These are phyloP conservation scores for Calamus simplicifolius DNA, from an alignment of 176 grass and related monocot genomes.

Conservation along the genomic window DNA sequence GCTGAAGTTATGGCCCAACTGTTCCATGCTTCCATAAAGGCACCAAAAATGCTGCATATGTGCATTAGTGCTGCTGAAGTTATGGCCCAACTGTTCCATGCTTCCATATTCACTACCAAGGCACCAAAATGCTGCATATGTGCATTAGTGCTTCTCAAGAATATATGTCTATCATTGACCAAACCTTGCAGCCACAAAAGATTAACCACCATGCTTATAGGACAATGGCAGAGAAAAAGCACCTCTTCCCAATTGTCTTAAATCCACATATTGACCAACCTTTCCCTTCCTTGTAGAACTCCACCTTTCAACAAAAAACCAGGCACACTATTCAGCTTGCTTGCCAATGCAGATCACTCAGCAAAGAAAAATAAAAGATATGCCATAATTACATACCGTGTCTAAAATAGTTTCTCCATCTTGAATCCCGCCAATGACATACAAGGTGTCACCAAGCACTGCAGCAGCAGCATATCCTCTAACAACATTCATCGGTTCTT, in stretches of 20 bases:
- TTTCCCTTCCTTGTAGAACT: conserved; percentile 44
- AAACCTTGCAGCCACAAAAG: no score
- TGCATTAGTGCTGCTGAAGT: no score
- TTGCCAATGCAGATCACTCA: no score
- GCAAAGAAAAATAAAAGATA: not conserved
- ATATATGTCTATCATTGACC: no score
- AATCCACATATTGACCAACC: conserved; percentile 37
- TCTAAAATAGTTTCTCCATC: conserved; percentile 23
- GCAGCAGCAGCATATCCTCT: conserved; percentile 60
- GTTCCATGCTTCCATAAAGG: no score
- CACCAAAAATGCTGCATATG: no score
- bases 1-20: no score
- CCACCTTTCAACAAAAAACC: conserved; percentile 30
- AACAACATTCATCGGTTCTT: conserved; percentile 26
- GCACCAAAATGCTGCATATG: no score
- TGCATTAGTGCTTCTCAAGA: no score
- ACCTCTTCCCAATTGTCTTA: conserved; percentile 41
- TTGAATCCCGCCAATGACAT: conserved; percentile 43
- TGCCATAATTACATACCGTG: conserved; percentile 28
- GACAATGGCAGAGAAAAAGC: conserved; percentile 45
- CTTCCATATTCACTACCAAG: no score
- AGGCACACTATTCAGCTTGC: no score
- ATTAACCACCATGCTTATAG: conserved; percentile 9
- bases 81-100: no score
- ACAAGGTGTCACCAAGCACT: conserved; percentile 33